These are phyloP conservation scores for Brassica carinata DNA, from an alignment of 345 rosid genomes.

Conservation along the genomic window DNA sequence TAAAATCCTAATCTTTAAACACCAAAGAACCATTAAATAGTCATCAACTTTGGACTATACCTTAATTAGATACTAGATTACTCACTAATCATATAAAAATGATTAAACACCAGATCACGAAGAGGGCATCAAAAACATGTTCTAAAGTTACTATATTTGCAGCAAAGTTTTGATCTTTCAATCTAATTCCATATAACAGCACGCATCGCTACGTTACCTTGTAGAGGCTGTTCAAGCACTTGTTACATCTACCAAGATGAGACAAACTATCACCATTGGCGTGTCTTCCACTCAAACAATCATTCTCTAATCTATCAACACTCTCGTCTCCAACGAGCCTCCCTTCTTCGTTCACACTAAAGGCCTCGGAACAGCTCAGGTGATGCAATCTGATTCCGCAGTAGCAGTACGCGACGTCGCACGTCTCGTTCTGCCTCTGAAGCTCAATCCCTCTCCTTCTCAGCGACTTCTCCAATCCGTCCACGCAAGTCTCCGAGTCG, in stretches of 20 bases:
- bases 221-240: constrained; percentile 75
- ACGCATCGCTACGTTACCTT: constrained; percentile 37
- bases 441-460: constrained; percentile 66
- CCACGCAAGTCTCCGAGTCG: constrained; percentile 93
- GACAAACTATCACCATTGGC: constrained; percentile 52
- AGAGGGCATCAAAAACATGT: background rate
- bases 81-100: background rate
- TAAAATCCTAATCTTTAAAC: constrained; percentile 15
- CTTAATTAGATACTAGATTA: background rate
- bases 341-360: constrained; percentile 53
- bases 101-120: background rate
- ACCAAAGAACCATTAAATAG: background rate
- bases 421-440: constrained; percentile 67
- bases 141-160: constrained; percentile 13
- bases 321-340: constrained; percentile 62
- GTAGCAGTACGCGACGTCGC: constrained; percentile 84
- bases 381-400: constrained; percentile 87
- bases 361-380: constrained; percentile 68
- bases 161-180: background rate
- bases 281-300: constrained; percentile 59
- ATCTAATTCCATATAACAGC: background rate
- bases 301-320: constrained; percentile 64
- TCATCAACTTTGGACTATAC: constrained; percentile 13
- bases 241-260: constrained; percentile 72
- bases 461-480: constrained; percentile 65